phyloP scores from a whole-genome alignment of 2,329 filamentous ascomycete species.

The Fusarium sp. region DNA sequence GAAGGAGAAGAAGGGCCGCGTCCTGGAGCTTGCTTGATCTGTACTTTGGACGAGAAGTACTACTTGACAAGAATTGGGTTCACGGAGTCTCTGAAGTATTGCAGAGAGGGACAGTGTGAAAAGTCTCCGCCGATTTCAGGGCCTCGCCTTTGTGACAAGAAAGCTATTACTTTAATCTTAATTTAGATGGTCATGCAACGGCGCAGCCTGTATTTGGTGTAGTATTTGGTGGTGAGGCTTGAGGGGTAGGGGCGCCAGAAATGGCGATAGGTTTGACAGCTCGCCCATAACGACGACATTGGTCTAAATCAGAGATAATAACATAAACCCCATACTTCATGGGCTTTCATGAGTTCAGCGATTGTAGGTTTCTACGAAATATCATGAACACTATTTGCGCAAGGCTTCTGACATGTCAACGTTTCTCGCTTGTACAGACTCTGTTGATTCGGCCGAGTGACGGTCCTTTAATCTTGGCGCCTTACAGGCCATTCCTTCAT shows the following conservation, averaged over 20 bases:
- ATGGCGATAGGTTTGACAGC: no score
- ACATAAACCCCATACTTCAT: no score
- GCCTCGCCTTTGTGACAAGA: background rate
- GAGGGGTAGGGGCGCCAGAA: no score
- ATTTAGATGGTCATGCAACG: background rate
- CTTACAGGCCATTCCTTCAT: background rate
- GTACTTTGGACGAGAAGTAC: constrained; percentile 2
- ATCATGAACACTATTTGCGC: no score
- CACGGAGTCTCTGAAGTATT: background rate
- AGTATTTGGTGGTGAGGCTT: no score
- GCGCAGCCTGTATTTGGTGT: no score
- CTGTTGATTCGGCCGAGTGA: background rate
- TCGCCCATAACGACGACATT: no score
- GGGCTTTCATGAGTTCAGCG: no score
- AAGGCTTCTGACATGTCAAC: no score
- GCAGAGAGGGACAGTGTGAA: background rate
- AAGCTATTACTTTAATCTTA: background rate
- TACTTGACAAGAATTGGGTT: background rate
- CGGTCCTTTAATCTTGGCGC: background rate
- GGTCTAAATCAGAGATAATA: no score
- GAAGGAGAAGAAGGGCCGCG: background rate
- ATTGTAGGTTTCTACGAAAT: no score
- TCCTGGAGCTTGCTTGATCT: background rate
- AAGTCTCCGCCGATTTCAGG: background rate
- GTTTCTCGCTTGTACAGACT: no score